phyloP scores from a whole-genome alignment of 371 early-diverging fungal genomes.

The Gilbertella persicaria region DNA sequence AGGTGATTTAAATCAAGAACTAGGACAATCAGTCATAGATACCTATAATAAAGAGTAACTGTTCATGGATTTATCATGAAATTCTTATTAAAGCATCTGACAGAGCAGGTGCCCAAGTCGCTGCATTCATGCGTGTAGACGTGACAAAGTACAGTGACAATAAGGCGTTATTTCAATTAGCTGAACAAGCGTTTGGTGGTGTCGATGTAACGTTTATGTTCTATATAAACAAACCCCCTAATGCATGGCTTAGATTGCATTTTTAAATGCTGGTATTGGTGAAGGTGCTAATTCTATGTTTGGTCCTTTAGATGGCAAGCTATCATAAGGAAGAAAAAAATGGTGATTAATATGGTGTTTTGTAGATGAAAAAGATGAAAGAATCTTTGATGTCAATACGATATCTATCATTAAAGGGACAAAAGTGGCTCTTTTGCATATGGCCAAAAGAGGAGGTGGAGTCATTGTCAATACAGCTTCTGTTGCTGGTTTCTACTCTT shows the following conservation, averaged over 20 bases:
- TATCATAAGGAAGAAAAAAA: neutral
- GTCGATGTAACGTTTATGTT: constrained; percentile 68
- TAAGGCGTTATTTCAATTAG: constrained; percentile 46
- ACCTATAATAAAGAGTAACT: constrained; percentile 45
- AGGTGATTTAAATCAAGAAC: constrained; percentile 57
- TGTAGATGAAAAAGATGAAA: constrained; percentile 28
- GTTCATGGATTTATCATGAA: no score
- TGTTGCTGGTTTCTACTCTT: constrained; percentile 25
- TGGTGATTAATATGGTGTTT: neutral
- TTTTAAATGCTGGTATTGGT: constrained; percentile 62
- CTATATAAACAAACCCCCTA: neutral
- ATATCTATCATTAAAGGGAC: constrained; percentile 62
- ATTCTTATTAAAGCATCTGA: neutral
- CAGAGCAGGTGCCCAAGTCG: constrained; percentile 28
- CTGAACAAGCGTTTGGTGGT: constrained; percentile 53
- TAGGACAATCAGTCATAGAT: constrained; percentile 33
- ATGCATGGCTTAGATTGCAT: constrained; percentile 9
- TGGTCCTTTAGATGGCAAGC: constrained; percentile 27
- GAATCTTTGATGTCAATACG: constrained; percentile 67
- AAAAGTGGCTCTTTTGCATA: constrained; percentile 41
- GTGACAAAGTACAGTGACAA: constrained; percentile 57
- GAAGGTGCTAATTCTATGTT: constrained; percentile 32
- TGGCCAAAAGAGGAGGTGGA: constrained; percentile 44
- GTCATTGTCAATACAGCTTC: constrained; percentile 52
- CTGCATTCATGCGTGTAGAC: constrained; percentile 57